Conservation (phyloP, 768 basidiomycete genomes). For the Boletus vermiculosoides region DNA sequence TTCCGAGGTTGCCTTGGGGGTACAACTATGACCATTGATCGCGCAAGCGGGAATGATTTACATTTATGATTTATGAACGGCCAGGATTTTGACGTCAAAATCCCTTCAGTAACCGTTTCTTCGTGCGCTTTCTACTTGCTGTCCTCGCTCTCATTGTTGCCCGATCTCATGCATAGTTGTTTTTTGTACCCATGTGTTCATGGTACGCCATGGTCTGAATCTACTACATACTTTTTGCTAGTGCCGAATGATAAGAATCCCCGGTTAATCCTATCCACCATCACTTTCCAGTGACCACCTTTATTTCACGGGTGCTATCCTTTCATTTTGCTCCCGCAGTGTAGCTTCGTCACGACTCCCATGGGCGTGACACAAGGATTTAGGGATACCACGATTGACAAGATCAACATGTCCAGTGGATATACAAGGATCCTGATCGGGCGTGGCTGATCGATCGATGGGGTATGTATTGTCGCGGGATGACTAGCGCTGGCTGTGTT, state of each 20-base stretch:
- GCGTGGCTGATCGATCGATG: slow-evolving; percentile 6
- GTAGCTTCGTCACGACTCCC: not conserved
- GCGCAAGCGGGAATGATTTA: no score
- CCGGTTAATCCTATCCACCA: not conserved
- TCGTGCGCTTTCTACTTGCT: not conserved
- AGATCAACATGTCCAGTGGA: slow-evolving; percentile 37
- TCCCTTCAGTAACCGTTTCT: no score
- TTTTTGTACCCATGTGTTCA: not conserved
- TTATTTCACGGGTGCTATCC: not conserved
- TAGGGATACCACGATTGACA: slow-evolving; percentile 30
- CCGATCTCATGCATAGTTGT: not conserved
- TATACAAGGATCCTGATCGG: not conserved
- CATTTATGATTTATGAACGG: no score
- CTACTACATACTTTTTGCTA: not conserved
- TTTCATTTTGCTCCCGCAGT: not conserved
- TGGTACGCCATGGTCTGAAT: not conserved
- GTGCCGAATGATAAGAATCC: no score
- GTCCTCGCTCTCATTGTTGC: not conserved
- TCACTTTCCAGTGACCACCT: not conserved
- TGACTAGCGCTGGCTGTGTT: slow-evolving; percentile 47
- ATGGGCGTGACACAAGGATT: slow-evolving; percentile 40
- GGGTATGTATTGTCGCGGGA: not conserved
- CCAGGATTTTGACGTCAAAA: not conserved
- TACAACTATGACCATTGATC: no score
- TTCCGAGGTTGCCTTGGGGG: no score